Conservation (phyloP, 2,329 filamentous ascomycete genomes). For the Raffaelea arxii region DNA sequence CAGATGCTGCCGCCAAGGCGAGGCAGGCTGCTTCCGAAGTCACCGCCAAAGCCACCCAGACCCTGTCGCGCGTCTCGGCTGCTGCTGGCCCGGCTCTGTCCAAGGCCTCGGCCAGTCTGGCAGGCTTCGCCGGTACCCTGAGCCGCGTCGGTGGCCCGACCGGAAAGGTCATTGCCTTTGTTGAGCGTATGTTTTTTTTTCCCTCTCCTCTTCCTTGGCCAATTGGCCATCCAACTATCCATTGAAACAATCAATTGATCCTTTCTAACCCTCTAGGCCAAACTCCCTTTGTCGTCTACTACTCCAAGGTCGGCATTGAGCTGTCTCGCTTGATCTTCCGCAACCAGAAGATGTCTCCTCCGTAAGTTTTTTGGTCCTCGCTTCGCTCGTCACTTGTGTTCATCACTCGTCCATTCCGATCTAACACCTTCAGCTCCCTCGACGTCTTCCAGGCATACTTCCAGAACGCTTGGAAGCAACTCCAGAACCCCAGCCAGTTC, state of each 20-base stretch:
- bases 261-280: no score
- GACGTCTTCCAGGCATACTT: constrained; percentile 82
- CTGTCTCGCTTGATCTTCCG: constrained; percentile 79
- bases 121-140: constrained; percentile 55
- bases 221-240: not conserved
- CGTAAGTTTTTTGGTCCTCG: constrained; percentile 57
- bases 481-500: constrained; percentile 58
- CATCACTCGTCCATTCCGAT: not conserved
- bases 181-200: constrained; percentile 66
- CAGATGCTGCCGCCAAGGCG: constrained; percentile 33
- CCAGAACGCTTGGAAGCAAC: constrained; percentile 59
- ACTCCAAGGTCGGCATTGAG: constrained; percentile 81
- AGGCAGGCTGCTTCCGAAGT: constrained; percentile 33
- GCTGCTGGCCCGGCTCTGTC: constrained; percentile 70
- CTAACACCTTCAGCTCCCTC: constrained; percentile 45
- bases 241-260: not conserved
- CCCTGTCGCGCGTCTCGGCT: constrained; percentile 70
- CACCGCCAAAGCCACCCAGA: constrained; percentile 63
- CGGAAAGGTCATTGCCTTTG: constrained; percentile 64
- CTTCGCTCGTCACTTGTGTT: no score
- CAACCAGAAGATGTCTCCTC: constrained; percentile 84
- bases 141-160: constrained; percentile 75
- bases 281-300: constrained; percentile 82
- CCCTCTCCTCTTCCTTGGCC: not conserved
- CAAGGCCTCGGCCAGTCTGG: constrained; percentile 59